Percentiles rank a stretch among this genome's conserved stretches.
These are phyloP conservation scores for Talaromyces islandicus DNA, from an alignment of 2,329 filamentous ascomycete species.

Conservation along the genomic window DNA sequence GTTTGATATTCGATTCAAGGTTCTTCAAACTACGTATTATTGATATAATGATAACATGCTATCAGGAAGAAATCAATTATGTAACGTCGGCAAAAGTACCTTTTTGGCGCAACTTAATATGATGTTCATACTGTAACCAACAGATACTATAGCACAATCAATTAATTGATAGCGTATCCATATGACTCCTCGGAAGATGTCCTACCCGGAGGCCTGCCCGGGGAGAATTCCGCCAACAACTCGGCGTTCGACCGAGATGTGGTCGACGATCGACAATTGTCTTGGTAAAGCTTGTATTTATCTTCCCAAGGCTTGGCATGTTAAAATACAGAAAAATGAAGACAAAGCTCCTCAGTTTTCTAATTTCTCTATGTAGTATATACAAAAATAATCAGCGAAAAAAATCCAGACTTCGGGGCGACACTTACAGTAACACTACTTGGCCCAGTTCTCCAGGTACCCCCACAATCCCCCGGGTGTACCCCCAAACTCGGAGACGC, in stretches of 20 bases:
- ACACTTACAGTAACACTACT: too few species aligned
- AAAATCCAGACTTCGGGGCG: not conserved
- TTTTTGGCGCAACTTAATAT: not conserved
- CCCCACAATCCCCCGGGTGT: not conserved
- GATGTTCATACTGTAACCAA: not conserved
- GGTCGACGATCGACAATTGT: not conserved
- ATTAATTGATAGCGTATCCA: not conserved
- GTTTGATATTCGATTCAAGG: not conserved
- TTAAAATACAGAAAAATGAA: not conserved
- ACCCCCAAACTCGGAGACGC: not conserved
- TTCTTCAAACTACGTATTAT: not conserved
- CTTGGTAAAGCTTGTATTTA: not conserved
- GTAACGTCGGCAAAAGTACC: not conserved
- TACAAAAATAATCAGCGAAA: not conserved
- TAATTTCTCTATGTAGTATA: too few species aligned
- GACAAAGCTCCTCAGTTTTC: not conserved
- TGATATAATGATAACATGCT: not conserved
- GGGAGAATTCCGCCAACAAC: slow-evolving; percentile 1
- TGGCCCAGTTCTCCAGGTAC: not conserved
- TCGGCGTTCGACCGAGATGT: not conserved
- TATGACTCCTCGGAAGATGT: not conserved
- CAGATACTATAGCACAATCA: not conserved
- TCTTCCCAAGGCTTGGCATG: not conserved
- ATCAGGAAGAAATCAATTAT: not conserved
- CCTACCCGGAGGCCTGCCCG: not conserved